These are phyloP conservation scores for Mycena epipterygia DNA, from an alignment of 768 basidiomycete genomes.

Conservation along the genomic window DNA sequence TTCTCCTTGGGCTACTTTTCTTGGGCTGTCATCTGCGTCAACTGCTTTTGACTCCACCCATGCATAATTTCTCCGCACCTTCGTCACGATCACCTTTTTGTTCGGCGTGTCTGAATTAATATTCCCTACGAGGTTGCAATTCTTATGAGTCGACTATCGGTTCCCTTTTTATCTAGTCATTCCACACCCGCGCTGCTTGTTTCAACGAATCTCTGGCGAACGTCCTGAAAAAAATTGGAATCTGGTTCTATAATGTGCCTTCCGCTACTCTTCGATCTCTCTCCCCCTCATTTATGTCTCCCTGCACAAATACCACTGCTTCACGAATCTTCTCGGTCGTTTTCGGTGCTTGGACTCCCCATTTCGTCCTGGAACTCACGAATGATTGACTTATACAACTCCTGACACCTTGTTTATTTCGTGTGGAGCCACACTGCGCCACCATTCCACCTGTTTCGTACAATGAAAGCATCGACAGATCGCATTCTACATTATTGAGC, in stretches of 20 bases:
- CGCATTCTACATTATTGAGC: too few species aligned
- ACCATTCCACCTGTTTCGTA: too few species aligned
- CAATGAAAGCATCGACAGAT: too few species aligned
- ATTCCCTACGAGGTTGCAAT: neutral
- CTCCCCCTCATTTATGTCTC: neutral
- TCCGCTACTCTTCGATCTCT: conserved; percentile 6
- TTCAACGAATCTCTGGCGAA: conserved; percentile 4
- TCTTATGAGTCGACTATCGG: neutral
- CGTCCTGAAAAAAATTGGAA: neutral
- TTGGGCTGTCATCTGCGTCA: conserved; percentile 4
- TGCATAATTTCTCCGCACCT: conserved; percentile 2
- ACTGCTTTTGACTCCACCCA: neutral
- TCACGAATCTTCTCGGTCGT: neutral
- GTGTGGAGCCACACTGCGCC: too few species aligned
- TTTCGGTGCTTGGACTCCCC: neutral
- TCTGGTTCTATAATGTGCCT: conserved; percentile 4
- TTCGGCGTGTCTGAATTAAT: neutral
- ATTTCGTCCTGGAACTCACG: too few species aligned
- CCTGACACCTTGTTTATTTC: too few species aligned
- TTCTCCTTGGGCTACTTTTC: neutral
- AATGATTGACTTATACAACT: too few species aligned
- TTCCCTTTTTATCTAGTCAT: conserved; percentile 2
- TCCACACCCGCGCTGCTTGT: neutral
- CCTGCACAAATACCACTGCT: neutral
- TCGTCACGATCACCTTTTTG: neutral